Percentiles rank a stretch among this genome's conserved stretches.
These are phyloP conservation scores for Gossypium ekmanianum DNA, from an alignment of 345 rosid species.

Conservation along the genomic window DNA sequence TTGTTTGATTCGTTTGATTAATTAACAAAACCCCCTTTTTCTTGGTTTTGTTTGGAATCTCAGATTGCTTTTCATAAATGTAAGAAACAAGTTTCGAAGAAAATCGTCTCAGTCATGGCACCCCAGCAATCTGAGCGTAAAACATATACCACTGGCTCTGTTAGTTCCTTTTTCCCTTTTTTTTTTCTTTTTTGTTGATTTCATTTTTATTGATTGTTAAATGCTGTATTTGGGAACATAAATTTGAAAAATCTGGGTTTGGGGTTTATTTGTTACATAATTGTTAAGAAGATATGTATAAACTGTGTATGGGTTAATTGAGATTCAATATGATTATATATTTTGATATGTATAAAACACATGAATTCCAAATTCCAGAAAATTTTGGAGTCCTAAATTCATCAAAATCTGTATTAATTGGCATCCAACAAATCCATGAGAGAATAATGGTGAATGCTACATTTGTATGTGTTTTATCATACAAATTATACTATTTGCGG, in stretches of 20 bases:
- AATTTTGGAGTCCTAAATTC: too few species aligned
- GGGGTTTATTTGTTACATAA: too few species aligned
- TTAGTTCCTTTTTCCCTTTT: conserved; percentile 17
- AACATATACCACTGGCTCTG: conserved; percentile 82
- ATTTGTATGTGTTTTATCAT: too few species aligned
- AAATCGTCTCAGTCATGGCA: conserved; percentile 68
- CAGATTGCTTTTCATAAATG: conserved; percentile 44
- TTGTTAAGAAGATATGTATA: too few species aligned
- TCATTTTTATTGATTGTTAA: background rate
- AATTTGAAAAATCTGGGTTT: background rate
- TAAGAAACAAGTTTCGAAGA: conserved; percentile 48
- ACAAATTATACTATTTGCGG: too few species aligned
- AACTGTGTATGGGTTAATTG: too few species aligned
- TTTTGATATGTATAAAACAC: too few species aligned
- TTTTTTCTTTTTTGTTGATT: background rate
- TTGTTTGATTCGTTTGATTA: background rate
- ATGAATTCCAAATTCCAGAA: too few species aligned
- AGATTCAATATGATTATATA: too few species aligned
- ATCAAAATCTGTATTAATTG: too few species aligned
- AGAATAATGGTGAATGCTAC: too few species aligned
- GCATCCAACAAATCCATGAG: too few species aligned
- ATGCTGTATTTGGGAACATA: background rate
- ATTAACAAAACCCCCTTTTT: background rate
- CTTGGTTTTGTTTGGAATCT: conserved; percentile 11
- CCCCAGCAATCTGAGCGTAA: conserved; percentile 72